Base-by-base conservation (phyloP, 371 early-diverging fungal genomes). In the Funneliformis caledonium region DNA sequence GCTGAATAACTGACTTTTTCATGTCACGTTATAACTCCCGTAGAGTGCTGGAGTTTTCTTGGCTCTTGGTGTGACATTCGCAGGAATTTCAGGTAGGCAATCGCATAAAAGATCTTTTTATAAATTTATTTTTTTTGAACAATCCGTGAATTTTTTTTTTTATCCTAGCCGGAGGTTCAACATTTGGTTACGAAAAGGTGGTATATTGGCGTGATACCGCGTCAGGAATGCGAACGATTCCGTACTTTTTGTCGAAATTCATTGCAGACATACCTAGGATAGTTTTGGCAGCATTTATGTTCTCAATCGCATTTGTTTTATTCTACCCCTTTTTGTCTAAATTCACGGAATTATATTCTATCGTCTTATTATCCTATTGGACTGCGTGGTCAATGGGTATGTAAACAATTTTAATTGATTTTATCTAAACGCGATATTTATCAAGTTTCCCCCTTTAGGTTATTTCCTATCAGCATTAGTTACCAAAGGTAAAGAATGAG, bases 171-270 rank as follows among this genome's bases (percentile, higher is more conserved):
- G 87, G 84, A 10, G 59, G 85, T 12, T 81, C 81, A 68, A 88
- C 88, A 1, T 90, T 89, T 80, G 89, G 90, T 45, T 85, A 85
- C 22, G 90, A 90, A 81, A 85, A 84, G 72, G 80, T 84, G 14
- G 90, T 90, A 22, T 89, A 84, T 72, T 89, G 89, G 89, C 85
- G 90, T 9, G 89, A 91, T 19, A 83, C 88, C 31, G 82, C 88
- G 1, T 82, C 86, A 12, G 91, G 90, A 50, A 78, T 86, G 80
- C 77, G 83, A 47, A 85, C 89, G 0, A 42, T 89, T 31, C 87
- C 89, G 7, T 91, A 86, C 69, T 91, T 84, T 76, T 19, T 90
- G 12, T 88, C 89, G 59, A 90, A 90, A 77, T 74, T 83, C 50
- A 78, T 90, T 67, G 87, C 89, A 5, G 90, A 90, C 60, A 76